Evolutionary conservation across 1,139 yeast genomes (phyloP).

Genomic region (Meyerozyma sp.): DNA sequence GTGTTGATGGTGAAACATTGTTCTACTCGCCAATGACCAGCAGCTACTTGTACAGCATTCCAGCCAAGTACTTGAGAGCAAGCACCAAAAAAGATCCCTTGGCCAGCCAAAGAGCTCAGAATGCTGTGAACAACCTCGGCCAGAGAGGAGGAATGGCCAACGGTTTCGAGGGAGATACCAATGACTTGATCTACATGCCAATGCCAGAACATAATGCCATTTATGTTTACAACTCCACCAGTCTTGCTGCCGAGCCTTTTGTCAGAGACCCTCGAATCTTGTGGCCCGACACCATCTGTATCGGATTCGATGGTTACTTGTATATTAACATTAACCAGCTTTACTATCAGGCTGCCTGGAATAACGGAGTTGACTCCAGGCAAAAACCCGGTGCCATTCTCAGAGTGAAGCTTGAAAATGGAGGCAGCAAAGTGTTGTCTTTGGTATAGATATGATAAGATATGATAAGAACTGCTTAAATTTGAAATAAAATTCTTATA

Average conservation of each 20-base stretch:
- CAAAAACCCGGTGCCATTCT: background rate
- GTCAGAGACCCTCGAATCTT: background rate
- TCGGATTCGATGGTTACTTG: background rate
- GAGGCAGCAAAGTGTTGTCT: background rate
- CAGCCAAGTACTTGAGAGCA: background rate
- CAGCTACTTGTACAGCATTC: background rate
- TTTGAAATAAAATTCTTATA: background rate
- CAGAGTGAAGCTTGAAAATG: background rate
- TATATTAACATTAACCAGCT: background rate
- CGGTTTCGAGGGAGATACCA: background rate
- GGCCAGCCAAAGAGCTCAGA: background rate
- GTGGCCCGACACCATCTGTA: constrained; percentile 1
- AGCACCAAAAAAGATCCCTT: background rate
- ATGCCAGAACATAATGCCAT: constrained; percentile 1
- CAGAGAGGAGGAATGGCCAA: constrained; percentile 1
- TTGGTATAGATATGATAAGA: no score
- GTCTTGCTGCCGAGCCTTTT: background rate
- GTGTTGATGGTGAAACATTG: background rate
- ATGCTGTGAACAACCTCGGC: background rate
- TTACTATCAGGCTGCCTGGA: background rate
- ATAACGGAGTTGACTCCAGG: background rate
- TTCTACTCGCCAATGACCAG: constrained; percentile 1
- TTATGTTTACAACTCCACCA: background rate
- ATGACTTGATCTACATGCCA: background rate
- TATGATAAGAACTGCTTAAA: no score